These are phyloP conservation scores for Annulohypoxylon bovei DNA, from an alignment of 495 filamentous ascomycete species.

Conservation along the genomic window DNA sequence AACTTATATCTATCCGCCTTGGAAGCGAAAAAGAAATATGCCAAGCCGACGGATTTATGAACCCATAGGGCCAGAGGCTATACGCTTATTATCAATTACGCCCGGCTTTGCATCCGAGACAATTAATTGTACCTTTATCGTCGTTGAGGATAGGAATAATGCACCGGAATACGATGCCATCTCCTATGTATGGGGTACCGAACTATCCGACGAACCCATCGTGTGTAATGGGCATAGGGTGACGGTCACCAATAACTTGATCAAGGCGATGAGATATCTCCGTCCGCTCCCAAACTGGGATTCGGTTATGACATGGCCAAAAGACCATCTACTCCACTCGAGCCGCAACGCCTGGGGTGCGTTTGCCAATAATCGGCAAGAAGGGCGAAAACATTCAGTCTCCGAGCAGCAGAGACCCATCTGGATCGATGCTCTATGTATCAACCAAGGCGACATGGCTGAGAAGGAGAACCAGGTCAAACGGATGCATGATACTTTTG, in stretches of 20 bases:
- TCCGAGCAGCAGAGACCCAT: constrained; percentile 26
- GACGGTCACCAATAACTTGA: constrained; percentile 29
- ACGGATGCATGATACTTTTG: constrained; percentile 45
- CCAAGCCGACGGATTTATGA: constrained; percentile 8
- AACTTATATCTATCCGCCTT: neutral
- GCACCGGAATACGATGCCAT: constrained; percentile 30
- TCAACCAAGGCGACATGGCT: constrained; percentile 42
- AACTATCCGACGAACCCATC: constrained; percentile 32
- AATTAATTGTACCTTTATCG: constrained; percentile 30
- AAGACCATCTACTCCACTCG: constrained; percentile 25
- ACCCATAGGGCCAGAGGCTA: constrained; percentile 14
- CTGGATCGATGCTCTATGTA: constrained; percentile 50
- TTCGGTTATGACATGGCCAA: constrained; percentile 25
- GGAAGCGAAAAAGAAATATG: neutral
- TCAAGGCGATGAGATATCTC: constrained; percentile 33
- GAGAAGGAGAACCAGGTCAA: constrained; percentile 44
- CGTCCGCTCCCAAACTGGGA: constrained; percentile 29
- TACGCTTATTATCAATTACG: constrained; percentile 29
- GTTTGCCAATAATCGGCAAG: constrained; percentile 29
- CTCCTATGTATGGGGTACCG: constrained; percentile 35
- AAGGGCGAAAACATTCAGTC: constrained; percentile 14
- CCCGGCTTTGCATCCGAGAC: constrained; percentile 26
- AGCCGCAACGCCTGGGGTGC: constrained; percentile 27
- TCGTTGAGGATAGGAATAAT: constrained; percentile 13
- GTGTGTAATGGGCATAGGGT: constrained; percentile 33